Conservation (phyloP, 2,329 filamentous ascomycete species). For the Penicillium sp. region DNA sequence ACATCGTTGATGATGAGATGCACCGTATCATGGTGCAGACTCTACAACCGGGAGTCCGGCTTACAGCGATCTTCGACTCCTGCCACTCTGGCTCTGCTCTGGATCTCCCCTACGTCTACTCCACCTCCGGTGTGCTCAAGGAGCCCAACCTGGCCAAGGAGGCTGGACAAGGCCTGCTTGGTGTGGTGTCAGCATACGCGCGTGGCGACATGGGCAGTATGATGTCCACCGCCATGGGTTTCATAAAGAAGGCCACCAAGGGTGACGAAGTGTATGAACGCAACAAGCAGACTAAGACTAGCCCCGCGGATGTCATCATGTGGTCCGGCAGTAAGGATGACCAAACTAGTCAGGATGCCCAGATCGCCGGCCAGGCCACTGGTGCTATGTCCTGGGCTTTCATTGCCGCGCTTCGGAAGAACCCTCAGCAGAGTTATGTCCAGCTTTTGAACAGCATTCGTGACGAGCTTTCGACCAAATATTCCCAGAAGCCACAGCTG, state of each 20-base stretch:
- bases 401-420: slow-evolving; percentile 84
- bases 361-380: slow-evolving; percentile 82
- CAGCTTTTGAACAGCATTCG: slow-evolving; percentile 94
- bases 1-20: slow-evolving; percentile 78
- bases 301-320: slow-evolving; percentile 93
- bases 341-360: slow-evolving; percentile 92
- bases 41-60: slow-evolving; percentile 76
- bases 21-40: slow-evolving; percentile 74
- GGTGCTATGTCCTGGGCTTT: slow-evolving; percentile 99
- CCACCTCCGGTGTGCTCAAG: slow-evolving; percentile 66
- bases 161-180: slow-evolving; percentile 63
- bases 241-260: slow-evolving; percentile 82
- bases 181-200: slow-evolving; percentile 73
- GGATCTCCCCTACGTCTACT: slow-evolving; percentile 67
- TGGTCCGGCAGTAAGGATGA: slow-evolving; percentile 96
- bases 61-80: slow-evolving; percentile 68
- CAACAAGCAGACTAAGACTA: slow-evolving; percentile 85
- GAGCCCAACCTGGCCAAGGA: slow-evolving; percentile 68
- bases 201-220: slow-evolving; percentile 81
- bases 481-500: slow-evolving; percentile 91
- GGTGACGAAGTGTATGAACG: slow-evolving; percentile 78
- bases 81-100: slow-evolving; percentile 67
- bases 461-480: slow-evolving; percentile 81
- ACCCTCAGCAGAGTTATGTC: slow-evolving; percentile 93
- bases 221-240: slow-evolving; percentile 72